Percentiles rank a stretch among this genome's conserved stretches.
These are phyloP conservation scores for Kandelia obovata DNA, from an alignment of 345 rosid genomes.

Conservation along the genomic window DNA sequence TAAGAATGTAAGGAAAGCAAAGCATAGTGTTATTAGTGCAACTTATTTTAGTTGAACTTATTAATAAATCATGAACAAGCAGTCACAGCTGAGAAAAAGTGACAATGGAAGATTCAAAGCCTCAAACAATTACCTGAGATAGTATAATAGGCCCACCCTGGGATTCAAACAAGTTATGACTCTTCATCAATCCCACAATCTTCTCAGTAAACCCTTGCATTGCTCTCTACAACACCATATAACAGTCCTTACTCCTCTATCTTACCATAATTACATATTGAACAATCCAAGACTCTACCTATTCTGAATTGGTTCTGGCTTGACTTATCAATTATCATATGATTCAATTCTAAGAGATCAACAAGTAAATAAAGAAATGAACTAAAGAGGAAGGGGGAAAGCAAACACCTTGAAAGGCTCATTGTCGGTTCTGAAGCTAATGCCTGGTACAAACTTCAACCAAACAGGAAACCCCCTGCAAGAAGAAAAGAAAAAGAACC, in stretches of 20 bases:
- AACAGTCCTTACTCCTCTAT: conserved; percentile 1
- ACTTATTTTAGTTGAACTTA: too few relatives aligned
- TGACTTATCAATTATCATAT: background rate
- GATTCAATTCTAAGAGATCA: conserved; percentile 2
- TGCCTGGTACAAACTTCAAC: conserved; percentile 97
- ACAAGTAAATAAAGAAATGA: background rate
- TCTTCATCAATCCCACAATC: conserved; percentile 92
- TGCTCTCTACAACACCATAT: conserved; percentile 57
- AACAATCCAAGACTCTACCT: conserved; percentile 11
- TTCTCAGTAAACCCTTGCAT: conserved; percentile 95
- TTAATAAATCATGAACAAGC: too few relatives aligned
- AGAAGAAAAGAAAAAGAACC: background rate
- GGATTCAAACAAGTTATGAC: conserved; percentile 84
- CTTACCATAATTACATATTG: background rate
- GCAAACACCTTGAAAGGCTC: conserved; percentile 93
- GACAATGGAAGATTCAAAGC: background rate
- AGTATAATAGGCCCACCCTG: conserved; percentile 99
- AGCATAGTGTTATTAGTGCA: background rate
- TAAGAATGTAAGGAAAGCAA: background rate
- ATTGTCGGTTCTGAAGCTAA: conserved; percentile 97
- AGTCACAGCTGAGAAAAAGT: background rate
- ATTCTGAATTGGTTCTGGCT: conserved; percentile 1
- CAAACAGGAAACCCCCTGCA: conserved; percentile 97
- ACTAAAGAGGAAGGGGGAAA: background rate
- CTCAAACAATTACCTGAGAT: conserved; percentile 60